Conservation (phyloP, 139 green algal species). For the Haematococcus sp. region DNA sequence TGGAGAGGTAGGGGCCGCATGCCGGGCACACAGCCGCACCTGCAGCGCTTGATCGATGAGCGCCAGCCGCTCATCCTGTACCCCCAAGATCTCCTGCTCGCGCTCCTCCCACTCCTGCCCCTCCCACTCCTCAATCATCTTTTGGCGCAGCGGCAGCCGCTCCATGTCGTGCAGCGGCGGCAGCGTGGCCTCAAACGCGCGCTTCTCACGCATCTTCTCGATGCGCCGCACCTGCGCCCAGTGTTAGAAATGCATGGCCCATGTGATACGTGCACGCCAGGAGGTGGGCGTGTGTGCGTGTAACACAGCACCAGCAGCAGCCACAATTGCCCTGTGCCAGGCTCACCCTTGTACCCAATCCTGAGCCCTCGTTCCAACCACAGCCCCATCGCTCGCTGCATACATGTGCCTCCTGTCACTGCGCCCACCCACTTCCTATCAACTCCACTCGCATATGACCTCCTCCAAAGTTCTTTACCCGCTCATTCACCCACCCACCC, state of each 20-base stretch:
- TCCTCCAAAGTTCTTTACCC: no score
- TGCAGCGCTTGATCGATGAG: constrained; percentile 54
- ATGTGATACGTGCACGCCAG: neutral
- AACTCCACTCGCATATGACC: no score
- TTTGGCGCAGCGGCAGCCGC: constrained; percentile 63
- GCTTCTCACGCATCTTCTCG: constrained; percentile 74
- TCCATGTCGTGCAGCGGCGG: constrained; percentile 60
- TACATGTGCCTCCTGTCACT: no score
- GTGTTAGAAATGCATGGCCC: neutral
- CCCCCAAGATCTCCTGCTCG: constrained; percentile 61
- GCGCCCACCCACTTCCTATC: no score
- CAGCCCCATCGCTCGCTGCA: no score
- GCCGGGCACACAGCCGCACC: no score
- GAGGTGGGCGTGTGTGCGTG: neutral
- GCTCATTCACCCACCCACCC: no score
- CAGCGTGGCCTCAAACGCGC: constrained; percentile 72
- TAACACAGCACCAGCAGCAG: neutral
- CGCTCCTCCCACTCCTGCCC: constrained; percentile 69
- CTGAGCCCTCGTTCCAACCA: no score
- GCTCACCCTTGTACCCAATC: no score
- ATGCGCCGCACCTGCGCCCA: constrained; percentile 47
- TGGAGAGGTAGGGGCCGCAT: no score
- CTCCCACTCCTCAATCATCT: constrained; percentile 82
- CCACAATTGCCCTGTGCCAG: neutral
- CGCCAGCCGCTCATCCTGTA: constrained; percentile 68